phyloP scores from a whole-genome alignment of 495 filamentous ascomycete species.

The Aspergillus coremiiformis region DNA sequence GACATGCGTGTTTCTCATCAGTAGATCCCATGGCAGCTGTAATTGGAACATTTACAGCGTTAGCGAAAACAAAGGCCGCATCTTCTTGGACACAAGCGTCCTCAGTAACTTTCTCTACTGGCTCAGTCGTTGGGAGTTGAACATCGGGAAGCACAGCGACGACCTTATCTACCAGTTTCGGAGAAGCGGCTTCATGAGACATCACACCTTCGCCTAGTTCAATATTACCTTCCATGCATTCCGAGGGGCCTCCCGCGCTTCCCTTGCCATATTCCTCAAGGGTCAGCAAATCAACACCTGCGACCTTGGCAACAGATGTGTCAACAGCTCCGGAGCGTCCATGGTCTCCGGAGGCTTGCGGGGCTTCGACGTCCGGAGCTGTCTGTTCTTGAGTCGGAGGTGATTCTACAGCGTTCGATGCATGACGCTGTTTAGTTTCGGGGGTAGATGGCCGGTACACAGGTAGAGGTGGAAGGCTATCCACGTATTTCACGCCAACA shows the following conservation, averaged over 20 bases:
- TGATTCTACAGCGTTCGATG: slow-evolving; percentile 5
- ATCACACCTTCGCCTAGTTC: not conserved
- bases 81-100: not conserved
- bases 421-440: not conserved
- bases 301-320: slow-evolving; percentile 18
- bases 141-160: not conserved
- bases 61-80: not conserved
- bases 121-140: not conserved
- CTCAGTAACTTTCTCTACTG: not conserved
- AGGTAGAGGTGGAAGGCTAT: slow-evolving; percentile 9
- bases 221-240: not conserved
- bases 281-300: not conserved
- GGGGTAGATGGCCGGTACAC: slow-evolving; percentile 12
- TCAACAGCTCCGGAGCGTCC: slow-evolving; percentile 24
- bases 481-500: slow-evolving; percentile 18
- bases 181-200: not conserved
- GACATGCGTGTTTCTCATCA: not conserved
- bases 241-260: not conserved
- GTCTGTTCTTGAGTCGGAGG: slow-evolving; percentile 19
- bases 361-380: not conserved
- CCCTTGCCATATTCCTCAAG: not conserved
- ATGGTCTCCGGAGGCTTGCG: slow-evolving; percentile 2
- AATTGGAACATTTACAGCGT: not conserved
- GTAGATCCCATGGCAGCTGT: not conserved
- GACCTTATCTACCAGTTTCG: not conserved